Percentiles rank a stretch among this genome's conserved stretches.
phyloP scores from a whole-genome alignment of 208 protist genomes.

The Kentomonas sorsogonicus region DNA sequence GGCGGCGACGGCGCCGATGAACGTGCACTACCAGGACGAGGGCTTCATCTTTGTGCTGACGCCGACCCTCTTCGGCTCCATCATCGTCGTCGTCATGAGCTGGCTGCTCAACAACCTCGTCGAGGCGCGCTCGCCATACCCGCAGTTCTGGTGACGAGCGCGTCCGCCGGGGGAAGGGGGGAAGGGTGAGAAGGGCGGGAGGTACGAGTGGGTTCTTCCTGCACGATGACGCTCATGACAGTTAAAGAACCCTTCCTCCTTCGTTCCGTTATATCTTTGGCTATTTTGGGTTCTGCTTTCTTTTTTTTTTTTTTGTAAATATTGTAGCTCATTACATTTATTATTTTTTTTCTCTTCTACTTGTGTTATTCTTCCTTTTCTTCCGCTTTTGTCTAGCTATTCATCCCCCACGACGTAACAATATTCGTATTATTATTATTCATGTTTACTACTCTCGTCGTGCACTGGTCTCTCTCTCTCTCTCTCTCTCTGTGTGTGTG shows the following conservation, averaged over 20 bases:
- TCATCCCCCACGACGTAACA: neutral
- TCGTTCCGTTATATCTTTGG: neutral
- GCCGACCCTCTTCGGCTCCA: slow-evolving; percentile 32
- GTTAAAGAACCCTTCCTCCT: neutral
- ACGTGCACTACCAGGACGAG: slow-evolving; percentile 51
- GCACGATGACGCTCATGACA: neutral
- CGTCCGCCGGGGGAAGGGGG: neutral
- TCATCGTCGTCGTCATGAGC: slow-evolving; percentile 39
- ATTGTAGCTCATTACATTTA: neutral
- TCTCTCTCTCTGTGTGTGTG: neutral
- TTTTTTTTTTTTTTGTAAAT: slow-evolving; percentile 6
- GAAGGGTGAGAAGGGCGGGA: neutral
- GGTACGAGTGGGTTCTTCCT: neutral
- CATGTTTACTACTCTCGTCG: neutral
- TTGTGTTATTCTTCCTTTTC: too few relatives aligned
- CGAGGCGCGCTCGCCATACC: slow-evolving; percentile 46
- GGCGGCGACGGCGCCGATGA: slow-evolving; percentile 28
- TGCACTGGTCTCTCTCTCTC: too few relatives aligned
- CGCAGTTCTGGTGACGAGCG: slow-evolving; percentile 48
- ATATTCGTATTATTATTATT: neutral
- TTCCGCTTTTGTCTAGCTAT: neutral
- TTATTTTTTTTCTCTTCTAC: slow-evolving; percentile 3
- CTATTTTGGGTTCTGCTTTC: neutral
- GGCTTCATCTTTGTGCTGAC: slow-evolving; percentile 62
- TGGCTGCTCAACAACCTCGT: slow-evolving; percentile 59